Base-by-base conservation (phyloP, 2,329 filamentous ascomycete species). In the Juglanconis juglandina region DNA sequence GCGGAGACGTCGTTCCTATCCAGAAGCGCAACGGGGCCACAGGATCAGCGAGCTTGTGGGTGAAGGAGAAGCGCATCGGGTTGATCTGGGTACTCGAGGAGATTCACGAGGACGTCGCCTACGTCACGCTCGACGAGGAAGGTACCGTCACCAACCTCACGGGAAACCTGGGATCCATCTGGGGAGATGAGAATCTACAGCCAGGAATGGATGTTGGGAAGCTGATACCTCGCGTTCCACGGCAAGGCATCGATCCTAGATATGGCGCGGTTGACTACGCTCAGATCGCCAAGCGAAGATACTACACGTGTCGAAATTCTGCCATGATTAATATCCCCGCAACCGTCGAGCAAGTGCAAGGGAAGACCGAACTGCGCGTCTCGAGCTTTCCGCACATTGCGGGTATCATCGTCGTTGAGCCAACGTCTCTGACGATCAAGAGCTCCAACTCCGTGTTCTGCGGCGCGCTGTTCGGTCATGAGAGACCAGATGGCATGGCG, bases 61-160 rank as follows among this genome's bases (percentile, higher is more conserved):
- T 99, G 3, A 99, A 99, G 77, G 95, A 99, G 74, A 99, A 99
- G 75, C 86, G 89, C 53, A 87, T 92, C 56, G 93, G 94, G 9
- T 77, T 99, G 62, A 98, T 99, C 62, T 99, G 95, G 95, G 95
- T 99, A 8, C 77, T 99, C 2, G 95, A 99, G 73, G 95, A 99
- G 75, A 98, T 99, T 63, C 91, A 94, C 58, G 95, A 99, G 75
- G 93, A 99, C 71, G 88, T 95, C 44, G 92, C 91, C 4, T 84
- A 86, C 63, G 76, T 99, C 48, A 82, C 80, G 10, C 81, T 96
- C 24, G 90, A 96, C 70, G 88, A 92, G 59, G 87, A 91, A 34
- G 92, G 92, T 47, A 81, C 83, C 48, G 84, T 97, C 17, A 81
- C 85, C 34, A 86, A 83, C 55, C 81, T 90, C 42, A 81, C 82